phyloP scores from a whole-genome alignment of 1,139 yeast genomes.

The Casaregolazyma suthepensis region DNA sequence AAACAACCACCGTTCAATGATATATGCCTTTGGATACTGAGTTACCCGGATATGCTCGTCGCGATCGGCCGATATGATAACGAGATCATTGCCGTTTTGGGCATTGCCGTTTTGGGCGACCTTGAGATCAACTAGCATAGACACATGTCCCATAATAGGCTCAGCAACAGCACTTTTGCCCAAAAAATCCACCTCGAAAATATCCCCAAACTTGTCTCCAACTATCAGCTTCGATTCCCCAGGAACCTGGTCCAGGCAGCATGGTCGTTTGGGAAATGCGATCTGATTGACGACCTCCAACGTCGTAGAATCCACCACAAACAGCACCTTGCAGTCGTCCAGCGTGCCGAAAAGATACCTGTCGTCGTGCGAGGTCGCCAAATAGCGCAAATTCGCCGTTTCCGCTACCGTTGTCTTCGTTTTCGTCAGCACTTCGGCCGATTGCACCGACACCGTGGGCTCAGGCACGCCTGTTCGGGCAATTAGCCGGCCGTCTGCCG shows the following conservation, averaged over 20 bases:
- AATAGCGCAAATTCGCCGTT: slow-evolving; percentile 43
- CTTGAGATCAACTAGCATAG: slow-evolving; percentile 79
- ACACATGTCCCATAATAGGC: slow-evolving; percentile 92
- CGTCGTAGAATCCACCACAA: slow-evolving; percentile 37
- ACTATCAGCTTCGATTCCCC: slow-evolving; percentile 51
- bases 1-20: slow-evolving; percentile 76
- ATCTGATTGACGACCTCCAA: slow-evolving; percentile 51
- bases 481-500: background rate
- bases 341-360: slow-evolving; percentile 60
- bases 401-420: slow-evolving; percentile 8
- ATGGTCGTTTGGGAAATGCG: slow-evolving; percentile 83
- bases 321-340: slow-evolving; percentile 77
- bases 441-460: slow-evolving; percentile 2
- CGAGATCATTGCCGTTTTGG: slow-evolving; percentile 42
- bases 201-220: slow-evolving; percentile 99
- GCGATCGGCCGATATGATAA: slow-evolving; percentile 76
- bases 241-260: slow-evolving; percentile 56
- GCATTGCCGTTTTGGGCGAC: slow-evolving; percentile 37
- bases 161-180: slow-evolving; percentile 30
- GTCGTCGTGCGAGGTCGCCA: slow-evolving; percentile 50
- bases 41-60: slow-evolving; percentile 95
- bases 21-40: slow-evolving; percentile 68
- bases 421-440: slow-evolving; percentile 3
- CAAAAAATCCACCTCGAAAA: slow-evolving; percentile 46
- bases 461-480: background rate